Evolutionary conservation across 345 rosid species (phyloP), one percentile per base, ranked within the genome.

Genomic region (Geranium brycei): DNA sequence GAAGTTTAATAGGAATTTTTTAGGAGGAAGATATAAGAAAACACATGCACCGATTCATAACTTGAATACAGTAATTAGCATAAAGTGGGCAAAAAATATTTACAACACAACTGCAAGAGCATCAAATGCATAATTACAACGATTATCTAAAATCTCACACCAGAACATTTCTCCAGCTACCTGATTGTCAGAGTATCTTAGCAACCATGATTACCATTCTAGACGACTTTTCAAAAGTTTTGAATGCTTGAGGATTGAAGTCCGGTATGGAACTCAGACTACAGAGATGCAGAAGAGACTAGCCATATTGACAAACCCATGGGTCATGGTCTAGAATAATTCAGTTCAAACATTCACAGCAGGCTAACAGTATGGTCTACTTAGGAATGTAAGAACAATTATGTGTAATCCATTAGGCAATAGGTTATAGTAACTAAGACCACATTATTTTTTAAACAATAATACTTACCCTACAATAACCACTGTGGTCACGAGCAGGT

Each of bases 401-500:
- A 8, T 8, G 13, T 13, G 15, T 11, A 47, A 13, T 13, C 53
- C 53, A 6, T 47, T 47, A 47, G 1, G 10, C 53, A 47, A 47
- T 13, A 11, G 53, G 14, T 0, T 47, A 57, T 57, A n/a, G 59
- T 15, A 5, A 40, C 16, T 62, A 31, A 19, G 12, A 13, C 41
- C 62, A 55, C 69, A 47, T 62, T 66, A 64, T 15, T 28, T 51
- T 17, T 56, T 61, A 62, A 62, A 59, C 60, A 62, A 64, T 17
- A 60, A 73, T 65, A 63, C 83, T 69, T 83, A 89, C 96, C 93
- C 87, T 64, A 79, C 58, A 58, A 77, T 69, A 76, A 87, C 67
- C 78, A 92, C 76, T 7, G 90, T 80, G 66, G 98, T 83, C 62
- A 86, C 77, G 17, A 82, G 71, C 70, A 81, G 62, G 70, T 81